Percentiles rank a stretch among this genome's conserved stretches.
Evolutionary conservation across 2,329 filamentous ascomycete species (phyloP).

Genomic region (Cryphonectria carpinicola): DNA sequence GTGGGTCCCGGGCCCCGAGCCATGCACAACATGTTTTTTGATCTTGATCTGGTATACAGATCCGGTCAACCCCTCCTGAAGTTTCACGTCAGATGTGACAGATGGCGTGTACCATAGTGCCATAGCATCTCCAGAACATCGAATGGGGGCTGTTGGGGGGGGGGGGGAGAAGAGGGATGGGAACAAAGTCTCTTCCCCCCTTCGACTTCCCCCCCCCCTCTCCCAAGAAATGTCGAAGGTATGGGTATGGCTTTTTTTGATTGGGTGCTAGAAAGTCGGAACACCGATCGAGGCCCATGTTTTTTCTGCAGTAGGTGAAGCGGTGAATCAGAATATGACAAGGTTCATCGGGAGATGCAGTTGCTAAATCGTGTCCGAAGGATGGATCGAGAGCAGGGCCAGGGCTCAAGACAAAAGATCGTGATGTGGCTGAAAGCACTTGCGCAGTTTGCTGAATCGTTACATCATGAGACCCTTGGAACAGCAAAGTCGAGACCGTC

Average conservation of each 20-base stretch:
- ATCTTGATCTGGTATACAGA: conserved; percentile 19
- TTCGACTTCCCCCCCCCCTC: no score
- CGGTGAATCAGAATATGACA: neutral
- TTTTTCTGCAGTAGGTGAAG: neutral
- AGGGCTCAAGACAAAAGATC: neutral
- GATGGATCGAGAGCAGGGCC: neutral
- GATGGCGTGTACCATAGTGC: neutral
- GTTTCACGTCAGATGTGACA: conserved; percentile 10
- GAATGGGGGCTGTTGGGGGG: neutral
- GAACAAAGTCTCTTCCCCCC: neutral
- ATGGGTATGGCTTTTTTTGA: neutral
- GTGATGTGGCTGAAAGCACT: neutral
- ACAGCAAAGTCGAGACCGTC: neutral
- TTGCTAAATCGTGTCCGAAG: neutral
- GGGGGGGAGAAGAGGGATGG: no score
- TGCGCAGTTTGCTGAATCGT: neutral
- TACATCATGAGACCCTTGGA: neutral
- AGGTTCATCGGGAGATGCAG: neutral
- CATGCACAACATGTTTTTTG: neutral
- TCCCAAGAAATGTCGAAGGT: neutral
- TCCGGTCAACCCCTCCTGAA: neutral
- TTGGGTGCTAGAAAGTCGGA: neutral
- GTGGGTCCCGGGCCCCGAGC: conserved; percentile 20
- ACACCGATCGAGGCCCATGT: neutral
- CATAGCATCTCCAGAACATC: neutral